Evolutionary conservation across 192 early-diverging fungal genomes (phyloP).

Genomic region (Phlyctochytrium bullatum): DNA sequence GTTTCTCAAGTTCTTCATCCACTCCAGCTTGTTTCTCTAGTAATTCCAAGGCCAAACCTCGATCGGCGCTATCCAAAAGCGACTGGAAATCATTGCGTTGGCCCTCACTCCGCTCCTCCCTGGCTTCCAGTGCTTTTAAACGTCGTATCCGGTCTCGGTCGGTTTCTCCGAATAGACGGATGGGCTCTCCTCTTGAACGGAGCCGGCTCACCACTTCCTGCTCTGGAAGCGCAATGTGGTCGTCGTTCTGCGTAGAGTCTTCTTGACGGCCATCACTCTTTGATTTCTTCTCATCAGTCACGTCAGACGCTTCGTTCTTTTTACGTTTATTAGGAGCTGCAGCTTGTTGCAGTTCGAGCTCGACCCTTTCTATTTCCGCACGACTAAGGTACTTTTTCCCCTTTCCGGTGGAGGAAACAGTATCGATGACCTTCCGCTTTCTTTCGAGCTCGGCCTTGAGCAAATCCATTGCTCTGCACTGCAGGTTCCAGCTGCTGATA

Average conservation of each 20-base stretch:
- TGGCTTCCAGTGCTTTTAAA: conserved; percentile 74
- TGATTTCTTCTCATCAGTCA: neutral
- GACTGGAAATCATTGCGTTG: conserved; percentile 91
- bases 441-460: conserved; percentile 72
- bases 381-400: conserved; percentile 80
- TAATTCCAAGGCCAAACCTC: conserved; percentile 58
- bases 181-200: conserved; percentile 83
- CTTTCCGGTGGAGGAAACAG: conserved; percentile 24
- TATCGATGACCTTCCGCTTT: conserved; percentile 65
- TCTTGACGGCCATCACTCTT: neutral
- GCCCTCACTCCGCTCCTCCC: conserved; percentile 74
- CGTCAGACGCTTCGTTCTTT: neutral
- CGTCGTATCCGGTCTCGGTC: conserved; percentile 74
- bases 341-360: neutral
- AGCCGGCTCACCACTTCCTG: conserved; percentile 81
- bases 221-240: conserved; percentile 19
- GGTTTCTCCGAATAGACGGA: conserved; percentile 89
- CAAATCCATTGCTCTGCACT: too few species aligned
- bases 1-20: conserved; percentile 42
- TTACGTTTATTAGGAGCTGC: conserved; percentile 2
- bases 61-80: conserved; percentile 78
- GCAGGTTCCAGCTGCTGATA: too few species aligned
- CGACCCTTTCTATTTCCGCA: conserved; percentile 64
- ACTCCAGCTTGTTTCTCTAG: conserved; percentile 56
- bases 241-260: neutral